These are phyloP conservation scores for Diaporthe helianthi DNA, from an alignment of 2,329 filamentous ascomycete genomes.

Conservation along the genomic window DNA sequence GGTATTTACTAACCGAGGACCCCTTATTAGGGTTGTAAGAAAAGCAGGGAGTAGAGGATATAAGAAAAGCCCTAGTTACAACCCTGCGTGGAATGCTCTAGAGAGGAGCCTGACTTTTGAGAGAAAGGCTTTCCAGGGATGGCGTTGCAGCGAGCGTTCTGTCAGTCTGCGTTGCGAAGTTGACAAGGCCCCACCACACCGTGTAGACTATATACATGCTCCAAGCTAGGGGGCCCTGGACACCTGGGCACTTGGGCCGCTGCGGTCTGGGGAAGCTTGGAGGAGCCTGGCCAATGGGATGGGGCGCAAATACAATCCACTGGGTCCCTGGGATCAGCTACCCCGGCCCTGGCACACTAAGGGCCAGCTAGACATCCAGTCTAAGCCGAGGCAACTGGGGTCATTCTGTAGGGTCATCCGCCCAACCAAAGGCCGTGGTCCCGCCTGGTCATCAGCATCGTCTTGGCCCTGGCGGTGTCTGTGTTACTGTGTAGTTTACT, in stretches of 20 bases:
- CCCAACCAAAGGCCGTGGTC: constrained; percentile 1
- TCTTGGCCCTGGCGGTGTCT: background rate
- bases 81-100: too few relatives aligned
- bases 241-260: too few relatives aligned
- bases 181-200: constrained; percentile 13
- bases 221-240: background rate
- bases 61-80: too few relatives aligned
- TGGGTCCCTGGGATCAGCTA: constrained; percentile 10
- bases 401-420: constrained; percentile 26
- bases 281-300: constrained; percentile 11
- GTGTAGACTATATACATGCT: constrained; percentile 28
- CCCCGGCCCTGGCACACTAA: constrained; percentile 3
- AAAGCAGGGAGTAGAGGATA: too few relatives aligned
- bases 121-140: too few relatives aligned
- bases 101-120: too few relatives aligned
- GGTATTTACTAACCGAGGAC: too few relatives aligned
- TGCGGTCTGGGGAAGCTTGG: constrained; percentile 29
- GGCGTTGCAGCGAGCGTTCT: too few relatives aligned
- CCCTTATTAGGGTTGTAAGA: too few relatives aligned
- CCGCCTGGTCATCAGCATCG: constrained; percentile 13
- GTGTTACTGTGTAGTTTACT: background rate
- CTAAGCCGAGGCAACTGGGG: constrained; percentile 26
- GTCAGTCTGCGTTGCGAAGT: background rate
- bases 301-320: constrained; percentile 2
- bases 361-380: constrained; percentile 8